Conservation (phyloP, 2,329 filamentous ascomycete genomes). For the Diaporthe amygdali region DNA sequence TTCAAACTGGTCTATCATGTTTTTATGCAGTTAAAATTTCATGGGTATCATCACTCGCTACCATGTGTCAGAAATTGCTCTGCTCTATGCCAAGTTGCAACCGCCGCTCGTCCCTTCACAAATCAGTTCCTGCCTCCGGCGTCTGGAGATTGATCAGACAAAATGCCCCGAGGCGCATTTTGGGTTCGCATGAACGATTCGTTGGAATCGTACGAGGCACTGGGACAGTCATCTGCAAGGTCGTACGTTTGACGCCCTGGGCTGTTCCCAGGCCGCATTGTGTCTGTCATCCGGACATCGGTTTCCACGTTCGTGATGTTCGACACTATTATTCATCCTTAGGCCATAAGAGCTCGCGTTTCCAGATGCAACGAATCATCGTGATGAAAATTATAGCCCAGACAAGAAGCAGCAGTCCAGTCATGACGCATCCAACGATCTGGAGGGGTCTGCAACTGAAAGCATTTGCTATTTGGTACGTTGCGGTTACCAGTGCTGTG, state of each 20-base stretch:
- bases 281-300: neutral
- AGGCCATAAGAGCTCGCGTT: slow-evolving; percentile 59
- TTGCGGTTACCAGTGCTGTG: slow-evolving; percentile 75
- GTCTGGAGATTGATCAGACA: neutral
- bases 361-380: slow-evolving; percentile 73
- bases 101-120: no score
- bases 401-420: slow-evolving; percentile 66
- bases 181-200: neutral
- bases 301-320: neutral
- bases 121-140: neutral
- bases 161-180: neutral
- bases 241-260: neutral
- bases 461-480: slow-evolving; percentile 70
- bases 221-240: neutral
- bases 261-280: neutral
- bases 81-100: neutral
- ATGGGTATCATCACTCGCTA: no score
- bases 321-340: slow-evolving; percentile 16
- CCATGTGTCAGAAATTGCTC: neutral
- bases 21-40: no score
- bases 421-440: slow-evolving; percentile 72
- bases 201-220: neutral
- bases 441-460: slow-evolving; percentile 65
- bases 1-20: no score
- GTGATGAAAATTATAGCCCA: slow-evolving; percentile 72